Evolutionary conservation across 2,329 filamentous ascomycete genomes (phyloP).

Genomic region (Fusarium sambucinum): DNA sequence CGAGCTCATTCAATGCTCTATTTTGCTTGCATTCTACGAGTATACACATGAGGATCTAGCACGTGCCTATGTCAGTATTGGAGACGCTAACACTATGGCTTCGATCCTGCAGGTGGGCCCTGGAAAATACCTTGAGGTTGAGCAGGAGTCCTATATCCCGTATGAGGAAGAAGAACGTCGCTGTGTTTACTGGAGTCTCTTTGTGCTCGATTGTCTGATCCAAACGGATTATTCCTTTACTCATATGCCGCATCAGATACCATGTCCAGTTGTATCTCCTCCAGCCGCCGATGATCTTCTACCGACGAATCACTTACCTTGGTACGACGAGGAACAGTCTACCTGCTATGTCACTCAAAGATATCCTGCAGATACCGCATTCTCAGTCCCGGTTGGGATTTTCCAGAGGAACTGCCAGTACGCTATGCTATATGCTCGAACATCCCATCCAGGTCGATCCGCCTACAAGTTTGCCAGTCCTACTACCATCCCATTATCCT

Average conservation of each 20-base stretch:
- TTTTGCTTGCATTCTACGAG: constrained; percentile 58
- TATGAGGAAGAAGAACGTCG: constrained; percentile 55
- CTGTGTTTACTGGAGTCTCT: constrained; percentile 58
- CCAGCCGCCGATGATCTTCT: constrained; percentile 50
- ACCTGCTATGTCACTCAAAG: constrained; percentile 36
- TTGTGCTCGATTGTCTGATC: constrained; percentile 57
- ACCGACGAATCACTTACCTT: constrained; percentile 51
- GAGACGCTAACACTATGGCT: constrained; percentile 54
- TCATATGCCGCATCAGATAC: constrained; percentile 51
- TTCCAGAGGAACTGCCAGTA: constrained; percentile 54
- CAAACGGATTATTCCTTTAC: constrained; percentile 50
- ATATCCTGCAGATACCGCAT: constrained; percentile 44
- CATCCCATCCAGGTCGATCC: constrained; percentile 11
- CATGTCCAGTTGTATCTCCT: constrained; percentile 43
- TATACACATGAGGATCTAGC: constrained; percentile 57
- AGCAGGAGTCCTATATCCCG: constrained; percentile 43
- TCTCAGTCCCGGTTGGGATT: constrained; percentile 49
- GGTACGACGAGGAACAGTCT: constrained; percentile 42
- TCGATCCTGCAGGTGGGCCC: constrained; percentile 53
- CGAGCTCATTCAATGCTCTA: constrained; percentile 56
- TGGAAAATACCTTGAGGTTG: constrained; percentile 49
- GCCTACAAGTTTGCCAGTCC: neutral
- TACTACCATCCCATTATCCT: neutral
- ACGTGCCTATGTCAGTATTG: constrained; percentile 58
- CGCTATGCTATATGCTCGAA: constrained; percentile 51